Base-by-base conservation (phyloP, 2,329 filamentous ascomycete species). In the Claviceps sp. region DNA sequence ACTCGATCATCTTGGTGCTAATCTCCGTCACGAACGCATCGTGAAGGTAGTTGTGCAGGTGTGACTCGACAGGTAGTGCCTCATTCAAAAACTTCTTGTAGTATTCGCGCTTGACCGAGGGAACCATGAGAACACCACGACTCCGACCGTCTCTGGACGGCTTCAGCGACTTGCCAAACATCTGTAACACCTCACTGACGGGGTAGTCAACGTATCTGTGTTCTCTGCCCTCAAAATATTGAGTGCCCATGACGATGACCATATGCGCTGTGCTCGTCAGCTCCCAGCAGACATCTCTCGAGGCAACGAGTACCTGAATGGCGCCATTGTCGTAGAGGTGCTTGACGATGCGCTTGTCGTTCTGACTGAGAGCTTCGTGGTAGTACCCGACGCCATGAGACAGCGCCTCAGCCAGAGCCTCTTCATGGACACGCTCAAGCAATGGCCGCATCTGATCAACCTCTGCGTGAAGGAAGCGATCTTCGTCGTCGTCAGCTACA, bases 61-160 rank as follows among this genome's bases (percentile, higher is more conserved):
- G 89, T 57, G 89, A 95, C 71, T 98, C 93, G 24, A 98, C 89
- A 0, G 93, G 93, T 43, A 98, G 74, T 19, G 93, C 93, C 67
- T 98, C 94, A 60, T 93, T 91, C 58, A 98, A 72, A 74, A 98
- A 98, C 70, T 98, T 98, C 72, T 93, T 94, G 78, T 97, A 98
- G 70, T 95, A 98, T 56, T 96, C 90, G 40, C 93, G 84, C 76
- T 95, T 96, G 47, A 94, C 89, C 17, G 87, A 84, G 2, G 91
- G 89, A 11, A 96, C 81, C 93, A 98, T 97, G 45, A 98, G 76
- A n/a, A 98, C 88, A 59, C 91, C 94, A 56, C 87, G 88, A 46
- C 87, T 85, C 53, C 85, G 79, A 53, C 87, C 88, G 61, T 95
- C 89, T 62, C 83, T 77, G 3, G 84, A 79, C 1, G 89, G 82